A percentile compares a stretch with the other conserved stretches of the same genome.
Conservation (phyloP, 2,329 filamentous ascomycete genomes). For the Sporothrix brasiliensis region DNA sequence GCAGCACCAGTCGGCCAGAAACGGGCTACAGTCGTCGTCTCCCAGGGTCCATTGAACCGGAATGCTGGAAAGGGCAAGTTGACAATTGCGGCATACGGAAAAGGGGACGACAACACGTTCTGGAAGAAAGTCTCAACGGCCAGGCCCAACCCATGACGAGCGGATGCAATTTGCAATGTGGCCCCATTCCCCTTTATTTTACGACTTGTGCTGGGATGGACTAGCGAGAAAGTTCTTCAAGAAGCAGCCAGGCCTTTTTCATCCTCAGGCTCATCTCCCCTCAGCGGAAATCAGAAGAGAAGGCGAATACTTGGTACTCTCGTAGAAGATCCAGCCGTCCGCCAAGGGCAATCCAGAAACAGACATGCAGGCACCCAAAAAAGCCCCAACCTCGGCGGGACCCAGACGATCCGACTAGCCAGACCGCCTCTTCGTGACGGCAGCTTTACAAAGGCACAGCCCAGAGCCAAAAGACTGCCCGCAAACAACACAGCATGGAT, state of each 20-base stretch:
- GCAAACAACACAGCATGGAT: neutral
- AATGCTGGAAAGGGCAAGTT: neutral
- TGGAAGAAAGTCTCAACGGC: neutral
- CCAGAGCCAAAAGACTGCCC: neutral
- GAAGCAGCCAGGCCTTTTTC: no score
- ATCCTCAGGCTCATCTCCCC: no score
- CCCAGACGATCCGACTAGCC: slow-evolving; percentile 27
- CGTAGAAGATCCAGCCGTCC: no score
- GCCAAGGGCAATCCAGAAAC: slow-evolving; percentile 3
- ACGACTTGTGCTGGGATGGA: no score
- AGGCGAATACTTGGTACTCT: no score
- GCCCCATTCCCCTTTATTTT: no score
- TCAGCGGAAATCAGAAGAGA: no score
- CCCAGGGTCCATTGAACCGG: slow-evolving; percentile 2
- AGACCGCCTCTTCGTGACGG: slow-evolving; percentile 18
- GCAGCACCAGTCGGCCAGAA: neutral
- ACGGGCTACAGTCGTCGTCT: neutral
- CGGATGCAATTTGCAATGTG: no score
- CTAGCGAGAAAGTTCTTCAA: no score
- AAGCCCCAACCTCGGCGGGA: slow-evolving; percentile 14
- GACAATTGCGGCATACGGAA: neutral
- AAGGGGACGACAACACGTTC: neutral
- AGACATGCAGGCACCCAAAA: neutral
- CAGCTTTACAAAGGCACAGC: no score
- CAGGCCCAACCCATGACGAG: no score